phyloP scores from a whole-genome alignment of 148 eudicot species.

The Selenicereus undatus region DNA sequence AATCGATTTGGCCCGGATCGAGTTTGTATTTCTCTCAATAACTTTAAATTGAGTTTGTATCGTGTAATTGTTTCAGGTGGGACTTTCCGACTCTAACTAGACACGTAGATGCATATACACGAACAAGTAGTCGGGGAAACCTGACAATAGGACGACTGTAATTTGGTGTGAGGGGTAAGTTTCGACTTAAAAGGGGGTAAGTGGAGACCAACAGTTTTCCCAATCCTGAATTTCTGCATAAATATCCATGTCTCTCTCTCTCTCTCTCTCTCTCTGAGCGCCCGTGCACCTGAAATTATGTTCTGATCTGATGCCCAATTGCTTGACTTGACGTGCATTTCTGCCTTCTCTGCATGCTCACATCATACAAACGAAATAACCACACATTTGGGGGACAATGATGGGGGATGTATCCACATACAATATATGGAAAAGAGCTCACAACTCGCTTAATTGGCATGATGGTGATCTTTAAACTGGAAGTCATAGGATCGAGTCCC shows the following conservation, averaged over 20 bases:
- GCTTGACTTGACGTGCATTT: conserved; percentile 6
- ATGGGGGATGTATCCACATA: not conserved
- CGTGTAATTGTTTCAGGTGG: no score
- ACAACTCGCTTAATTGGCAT: no score
- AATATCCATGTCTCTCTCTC: not conserved
- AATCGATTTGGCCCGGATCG: no score
- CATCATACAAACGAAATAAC: not conserved
- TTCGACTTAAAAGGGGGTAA: not conserved
- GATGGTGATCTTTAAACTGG: no score
- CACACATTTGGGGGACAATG: not conserved
- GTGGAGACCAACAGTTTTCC: conserved; percentile 2
- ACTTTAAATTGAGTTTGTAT: no score
- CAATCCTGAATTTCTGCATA: not conserved
- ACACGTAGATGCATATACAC: no score
- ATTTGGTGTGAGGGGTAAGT: not conserved
- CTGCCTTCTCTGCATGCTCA: not conserved
- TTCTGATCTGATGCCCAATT: not conserved
- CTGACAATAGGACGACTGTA: not conserved
- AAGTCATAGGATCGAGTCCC: no score
- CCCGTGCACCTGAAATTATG: conserved; percentile 22
- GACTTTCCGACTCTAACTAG: no score
- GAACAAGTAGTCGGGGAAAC: not conserved
- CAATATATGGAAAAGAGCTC: no score
- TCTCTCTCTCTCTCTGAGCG: not conserved
- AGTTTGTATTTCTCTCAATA: no score